phyloP scores from a whole-genome alignment of 2,329 filamentous ascomycete species.

The Pseudogymnoascus sp. region DNA sequence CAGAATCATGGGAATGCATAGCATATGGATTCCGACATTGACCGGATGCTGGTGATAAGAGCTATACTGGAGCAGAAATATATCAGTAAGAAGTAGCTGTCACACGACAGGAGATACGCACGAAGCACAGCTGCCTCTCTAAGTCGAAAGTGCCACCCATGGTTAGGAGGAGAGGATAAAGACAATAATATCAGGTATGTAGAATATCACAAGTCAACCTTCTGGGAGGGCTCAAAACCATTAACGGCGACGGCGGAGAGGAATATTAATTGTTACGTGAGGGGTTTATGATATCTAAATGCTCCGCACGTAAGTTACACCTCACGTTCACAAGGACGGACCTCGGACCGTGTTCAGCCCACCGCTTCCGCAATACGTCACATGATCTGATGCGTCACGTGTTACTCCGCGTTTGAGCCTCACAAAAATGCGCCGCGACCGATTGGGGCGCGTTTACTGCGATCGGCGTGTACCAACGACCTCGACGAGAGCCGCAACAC shows the following conservation, averaged over 20 bases:
- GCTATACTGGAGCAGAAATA: constrained; percentile 56
- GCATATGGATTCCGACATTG: constrained; percentile 72
- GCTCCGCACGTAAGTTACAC: background rate
- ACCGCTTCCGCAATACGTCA: background rate
- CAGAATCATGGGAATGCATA: constrained; percentile 69
- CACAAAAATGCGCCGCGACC: constrained; percentile 4
- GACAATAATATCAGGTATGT: background rate
- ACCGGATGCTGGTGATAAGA: constrained; percentile 72
- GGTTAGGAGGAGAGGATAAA: background rate
- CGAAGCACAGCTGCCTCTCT: constrained; percentile 74
- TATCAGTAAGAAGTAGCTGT: constrained; percentile 11
- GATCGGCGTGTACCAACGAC: constrained; percentile 12
- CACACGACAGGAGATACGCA: constrained; percentile 38
- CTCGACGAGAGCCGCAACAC: constrained; percentile 15
- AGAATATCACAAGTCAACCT: background rate
- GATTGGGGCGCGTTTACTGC: background rate
- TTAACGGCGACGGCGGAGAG: background rate
- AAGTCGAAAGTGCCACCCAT: constrained; percentile 50
- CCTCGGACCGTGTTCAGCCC: background rate
- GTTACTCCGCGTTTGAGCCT: background rate
- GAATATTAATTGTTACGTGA: background rate
- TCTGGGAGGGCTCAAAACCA: background rate
- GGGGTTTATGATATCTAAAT: constrained; percentile 2
- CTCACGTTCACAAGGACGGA: constrained; percentile 2
- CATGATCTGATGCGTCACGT: background rate